Percentiles rank a stretch among this genome's conserved stretches.
These are phyloP conservation scores for Liquidambar formosana DNA, from an alignment of 164 flowering plant species.

Conservation along the genomic window DNA sequence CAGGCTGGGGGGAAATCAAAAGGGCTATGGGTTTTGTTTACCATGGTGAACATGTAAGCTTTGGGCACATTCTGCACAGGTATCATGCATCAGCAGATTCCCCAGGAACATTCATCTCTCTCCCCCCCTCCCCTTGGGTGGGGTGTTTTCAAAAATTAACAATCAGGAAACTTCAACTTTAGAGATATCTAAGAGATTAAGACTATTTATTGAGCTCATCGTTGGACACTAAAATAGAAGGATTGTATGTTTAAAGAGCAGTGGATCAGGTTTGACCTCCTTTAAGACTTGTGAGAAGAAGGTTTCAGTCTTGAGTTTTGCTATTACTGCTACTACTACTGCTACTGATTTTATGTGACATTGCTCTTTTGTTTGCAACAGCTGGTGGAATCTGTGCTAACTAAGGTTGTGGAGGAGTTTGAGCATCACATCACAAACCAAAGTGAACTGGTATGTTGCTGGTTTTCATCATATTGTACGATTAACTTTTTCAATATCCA, in stretches of 20 bases:
- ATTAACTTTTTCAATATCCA: no score
- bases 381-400: conserved; percentile 67
- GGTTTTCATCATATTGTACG: no score
- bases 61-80: no score
- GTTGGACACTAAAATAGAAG: not conserved
- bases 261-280: no score
- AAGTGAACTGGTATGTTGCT: conserved; percentile 42
- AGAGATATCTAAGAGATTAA: no score
- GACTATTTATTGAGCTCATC: not conserved
- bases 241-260: no score
- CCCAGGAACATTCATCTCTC: no score
- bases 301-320: not conserved
- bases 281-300: not conserved
- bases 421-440: conserved; percentile 54
- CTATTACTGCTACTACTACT: not conserved
- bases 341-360: not conserved
- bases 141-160: not conserved
- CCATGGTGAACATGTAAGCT: no score
- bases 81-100: no score
- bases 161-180: not conserved
- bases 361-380: conserved; percentile 23
- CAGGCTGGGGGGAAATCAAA: no score
- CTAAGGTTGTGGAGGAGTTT: conserved; percentile 65
- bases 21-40: no score
- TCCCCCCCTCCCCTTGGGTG: no score